phyloP scores from a whole-genome alignment of 257 asterid species.

The Datura wrightii region DNA sequence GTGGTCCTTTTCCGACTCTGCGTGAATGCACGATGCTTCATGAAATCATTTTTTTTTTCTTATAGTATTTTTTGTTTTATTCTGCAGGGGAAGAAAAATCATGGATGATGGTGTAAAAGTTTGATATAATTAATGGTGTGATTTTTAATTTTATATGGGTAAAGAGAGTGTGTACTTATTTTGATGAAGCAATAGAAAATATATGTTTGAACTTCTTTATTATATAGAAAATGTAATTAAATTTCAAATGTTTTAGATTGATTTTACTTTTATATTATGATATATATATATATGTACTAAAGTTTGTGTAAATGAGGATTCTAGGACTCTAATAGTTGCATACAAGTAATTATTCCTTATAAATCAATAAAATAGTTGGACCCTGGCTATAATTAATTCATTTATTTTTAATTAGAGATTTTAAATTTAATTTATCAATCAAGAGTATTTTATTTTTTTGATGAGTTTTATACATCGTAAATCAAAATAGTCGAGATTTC shows the following conservation, averaged over 20 bases:
- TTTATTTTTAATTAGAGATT: no score
- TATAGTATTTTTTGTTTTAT: neutral
- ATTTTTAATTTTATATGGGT: neutral
- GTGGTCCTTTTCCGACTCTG: neutral
- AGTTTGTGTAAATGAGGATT: neutral
- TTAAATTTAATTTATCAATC: no score
- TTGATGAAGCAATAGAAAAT: neutral
- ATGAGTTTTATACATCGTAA: no score
- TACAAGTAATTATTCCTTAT: neutral
- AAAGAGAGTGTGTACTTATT: neutral
- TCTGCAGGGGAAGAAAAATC: conserved; percentile 43
- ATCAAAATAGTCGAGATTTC: no score
- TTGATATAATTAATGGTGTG: neutral
- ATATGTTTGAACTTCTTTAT: neutral
- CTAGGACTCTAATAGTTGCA: neutral
- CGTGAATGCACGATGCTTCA: neutral
- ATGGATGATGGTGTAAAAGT: conserved; percentile 30
- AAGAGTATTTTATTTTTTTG: no score
- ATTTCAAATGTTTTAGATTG: neutral
- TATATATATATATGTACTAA: neutral
- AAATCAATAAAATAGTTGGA: neutral
- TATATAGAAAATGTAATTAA: conserved; percentile 7
- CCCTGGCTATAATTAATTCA: neutral
- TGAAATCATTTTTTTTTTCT: neutral
- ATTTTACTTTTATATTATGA: neutral